These are phyloP conservation scores for Typha latifolia DNA, from an alignment of 176 grass and related monocot genomes.

Conservation along the genomic window DNA sequence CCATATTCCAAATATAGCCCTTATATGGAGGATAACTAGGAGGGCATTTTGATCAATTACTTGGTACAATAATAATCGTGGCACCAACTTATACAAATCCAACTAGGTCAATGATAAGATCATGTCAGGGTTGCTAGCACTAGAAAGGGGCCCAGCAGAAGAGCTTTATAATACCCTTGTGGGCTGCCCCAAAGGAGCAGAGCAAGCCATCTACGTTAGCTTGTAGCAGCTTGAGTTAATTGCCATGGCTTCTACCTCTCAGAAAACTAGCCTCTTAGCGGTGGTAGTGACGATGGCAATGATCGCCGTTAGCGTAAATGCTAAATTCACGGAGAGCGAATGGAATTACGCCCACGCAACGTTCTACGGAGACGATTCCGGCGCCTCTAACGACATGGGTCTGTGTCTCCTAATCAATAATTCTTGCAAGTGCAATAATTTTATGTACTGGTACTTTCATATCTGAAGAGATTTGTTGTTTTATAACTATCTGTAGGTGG, in stretches of 20 bases:
- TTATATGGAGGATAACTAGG: background rate
- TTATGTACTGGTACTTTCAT: background rate
- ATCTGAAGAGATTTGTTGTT: background rate
- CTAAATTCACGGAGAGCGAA: background rate
- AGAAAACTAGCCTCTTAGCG: background rate
- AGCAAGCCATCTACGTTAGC: background rate
- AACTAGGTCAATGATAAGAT: background rate
- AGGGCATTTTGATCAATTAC: slow-evolving; percentile 15
- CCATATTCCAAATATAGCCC: background rate
- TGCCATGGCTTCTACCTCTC: slow-evolving; percentile 19
- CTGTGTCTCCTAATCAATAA: background rate
- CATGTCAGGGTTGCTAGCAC: slow-evolving; percentile 2
- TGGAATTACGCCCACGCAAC: slow-evolving; percentile 44
- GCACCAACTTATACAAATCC: slow-evolving; percentile 24
- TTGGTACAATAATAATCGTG: slow-evolving; percentile 17
- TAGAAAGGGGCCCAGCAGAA: background rate
- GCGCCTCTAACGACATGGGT: slow-evolving; percentile 41
- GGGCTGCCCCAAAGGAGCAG: background rate
- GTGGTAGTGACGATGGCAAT: background rate
- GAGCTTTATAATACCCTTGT: background rate
- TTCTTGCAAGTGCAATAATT: background rate
- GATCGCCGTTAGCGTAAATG: background rate
- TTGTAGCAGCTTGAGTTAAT: background rate
- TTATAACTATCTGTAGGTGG: slow-evolving; percentile 14
- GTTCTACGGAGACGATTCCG: slow-evolving; percentile 59